Evolutionary conservation across 352 stramenopile species (phyloP).

Genomic region (Pythium scleroteichum): DNA sequence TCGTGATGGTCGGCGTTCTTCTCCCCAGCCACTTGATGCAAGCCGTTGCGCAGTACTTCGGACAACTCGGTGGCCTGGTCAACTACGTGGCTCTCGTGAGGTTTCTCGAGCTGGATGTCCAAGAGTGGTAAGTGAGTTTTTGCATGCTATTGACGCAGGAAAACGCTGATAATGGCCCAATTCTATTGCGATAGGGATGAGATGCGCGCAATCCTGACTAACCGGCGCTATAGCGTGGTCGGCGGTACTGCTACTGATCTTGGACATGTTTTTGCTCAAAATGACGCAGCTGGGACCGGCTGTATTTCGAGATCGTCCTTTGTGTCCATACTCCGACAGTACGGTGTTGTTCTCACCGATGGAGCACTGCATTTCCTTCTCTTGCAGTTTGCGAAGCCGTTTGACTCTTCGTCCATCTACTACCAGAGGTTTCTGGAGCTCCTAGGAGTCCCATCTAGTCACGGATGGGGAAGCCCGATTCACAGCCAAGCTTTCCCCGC

Average conservation of each 20-base stretch:
- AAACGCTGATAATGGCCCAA: no score
- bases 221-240: conserved; percentile 30
- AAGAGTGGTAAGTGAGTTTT: conserved; percentile 46
- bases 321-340: conserved; percentile 38
- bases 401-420: conserved; percentile 51
- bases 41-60: conserved; percentile 45
- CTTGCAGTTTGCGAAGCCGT: conserved; percentile 45
- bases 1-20: conserved; percentile 46
- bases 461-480: conserved; percentile 18
- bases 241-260: conserved; percentile 43
- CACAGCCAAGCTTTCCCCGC: conserved; percentile 4
- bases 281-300: conserved; percentile 40
- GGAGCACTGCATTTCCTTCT: conserved; percentile 53
- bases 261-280: conserved; percentile 41
- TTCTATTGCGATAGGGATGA: conserved; percentile 36
- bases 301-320: conserved; percentile 46
- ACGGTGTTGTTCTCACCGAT: conserved; percentile 38
- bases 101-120: conserved; percentile 51
- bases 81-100: conserved; percentile 50
- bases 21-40: conserved; percentile 36
- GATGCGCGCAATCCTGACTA: conserved; percentile 38
- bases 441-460: conserved; percentile 30
- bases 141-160: no score
- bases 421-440: conserved; percentile 65
- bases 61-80: conserved; percentile 28